Percentiles rank a stretch among this genome's conserved stretches.
phyloP scores from a whole-genome alignment of 805 yeast genomes.

The Kodamaea jinghongensis region DNA sequence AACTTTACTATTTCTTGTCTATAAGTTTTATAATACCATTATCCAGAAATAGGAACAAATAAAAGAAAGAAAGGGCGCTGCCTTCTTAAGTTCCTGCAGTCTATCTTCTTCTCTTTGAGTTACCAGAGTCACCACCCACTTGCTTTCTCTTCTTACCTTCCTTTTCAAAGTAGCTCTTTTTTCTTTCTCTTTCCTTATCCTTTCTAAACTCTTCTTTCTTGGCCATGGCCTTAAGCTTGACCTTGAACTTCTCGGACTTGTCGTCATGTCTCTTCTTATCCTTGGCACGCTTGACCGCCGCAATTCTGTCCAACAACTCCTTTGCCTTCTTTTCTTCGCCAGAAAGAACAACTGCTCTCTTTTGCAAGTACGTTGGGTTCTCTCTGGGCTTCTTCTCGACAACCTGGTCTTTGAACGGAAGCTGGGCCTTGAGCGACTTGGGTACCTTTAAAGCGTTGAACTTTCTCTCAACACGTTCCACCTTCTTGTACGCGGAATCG shows the following conservation, averaged over 20 bases:
- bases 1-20: too few relatives aligned
- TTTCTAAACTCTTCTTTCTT: constrained; percentile 65
- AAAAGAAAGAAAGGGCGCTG: too few relatives aligned
- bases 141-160: constrained; percentile 59
- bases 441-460: constrained; percentile 91
- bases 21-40: too few relatives aligned
- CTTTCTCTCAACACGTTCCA: constrained; percentile 79
- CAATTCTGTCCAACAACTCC: constrained; percentile 80
- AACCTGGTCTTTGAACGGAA: constrained; percentile 92
- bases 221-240: constrained; percentile 71
- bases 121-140: constrained; percentile 1
- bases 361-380: constrained; percentile 74
- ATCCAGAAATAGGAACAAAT: too few relatives aligned
- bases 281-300: constrained; percentile 82
- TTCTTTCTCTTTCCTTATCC: constrained; percentile 79
- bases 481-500: constrained; percentile 57
- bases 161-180: constrained; percentile 79
- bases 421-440: constrained; percentile 62
- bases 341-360: constrained; percentile 89
- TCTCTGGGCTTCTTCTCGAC: constrained; percentile 84
- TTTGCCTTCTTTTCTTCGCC: constrained; percentile 95
- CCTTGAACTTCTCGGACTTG: constrained; percentile 73
- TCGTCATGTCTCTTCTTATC: constrained; percentile 72
- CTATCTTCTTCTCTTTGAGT: constrained; percentile 2
- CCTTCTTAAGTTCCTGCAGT: too few relatives aligned